Percentiles rank a stretch among this genome's conserved stretches.
These are phyloP conservation scores for Lentinus tigrinus DNA, from an alignment of 768 basidiomycete genomes.

Conservation along the genomic window DNA sequence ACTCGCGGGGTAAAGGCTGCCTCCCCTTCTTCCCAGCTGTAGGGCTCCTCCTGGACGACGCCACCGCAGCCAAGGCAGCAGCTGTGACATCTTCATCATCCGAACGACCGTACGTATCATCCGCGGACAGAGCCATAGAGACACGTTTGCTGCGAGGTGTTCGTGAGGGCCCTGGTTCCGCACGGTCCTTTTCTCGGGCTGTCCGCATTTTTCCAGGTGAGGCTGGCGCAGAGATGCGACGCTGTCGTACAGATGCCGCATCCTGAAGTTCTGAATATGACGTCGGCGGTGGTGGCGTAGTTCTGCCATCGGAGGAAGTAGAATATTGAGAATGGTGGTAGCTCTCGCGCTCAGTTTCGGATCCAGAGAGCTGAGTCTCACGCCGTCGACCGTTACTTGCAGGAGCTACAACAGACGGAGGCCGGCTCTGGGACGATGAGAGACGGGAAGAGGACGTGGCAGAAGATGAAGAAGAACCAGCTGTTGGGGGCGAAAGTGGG, in stretches of 20 bases:
- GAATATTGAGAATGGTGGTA: constrained; percentile 24
- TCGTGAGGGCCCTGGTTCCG: constrained; percentile 40
- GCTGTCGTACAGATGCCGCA: constrained; percentile 33
- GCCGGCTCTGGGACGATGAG: constrained; percentile 14
- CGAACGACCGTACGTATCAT: constrained; percentile 20
- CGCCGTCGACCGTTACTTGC: constrained; percentile 20
- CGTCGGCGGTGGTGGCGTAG: constrained; percentile 37
- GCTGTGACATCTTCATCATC: constrained; percentile 45
- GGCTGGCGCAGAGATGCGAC: constrained; percentile 49
- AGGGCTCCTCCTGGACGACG: constrained; percentile 54
- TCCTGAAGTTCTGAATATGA: constrained; percentile 18
- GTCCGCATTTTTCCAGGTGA: constrained; percentile 37
- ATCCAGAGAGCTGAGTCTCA: constrained; percentile 53
- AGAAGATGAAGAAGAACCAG: constrained; percentile 34
- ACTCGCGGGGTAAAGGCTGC: constrained; percentile 53
- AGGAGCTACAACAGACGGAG: constrained; percentile 33
- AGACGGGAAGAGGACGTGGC: constrained; percentile 31
- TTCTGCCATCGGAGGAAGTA: constrained; percentile 40
- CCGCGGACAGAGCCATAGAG: constrained; percentile 34
- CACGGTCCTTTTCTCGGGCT: constrained; percentile 23
- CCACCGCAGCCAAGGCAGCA: constrained; percentile 61
- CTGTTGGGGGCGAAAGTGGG: constrained; percentile 32
- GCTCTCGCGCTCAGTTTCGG: constrained; percentile 79
- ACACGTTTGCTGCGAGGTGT: constrained; percentile 41
- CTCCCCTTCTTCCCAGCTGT: constrained; percentile 39